Evolutionary conservation across 176 grass and related monocot genomes (phyloP).

Genomic region (Pontederia crassipes): DNA sequence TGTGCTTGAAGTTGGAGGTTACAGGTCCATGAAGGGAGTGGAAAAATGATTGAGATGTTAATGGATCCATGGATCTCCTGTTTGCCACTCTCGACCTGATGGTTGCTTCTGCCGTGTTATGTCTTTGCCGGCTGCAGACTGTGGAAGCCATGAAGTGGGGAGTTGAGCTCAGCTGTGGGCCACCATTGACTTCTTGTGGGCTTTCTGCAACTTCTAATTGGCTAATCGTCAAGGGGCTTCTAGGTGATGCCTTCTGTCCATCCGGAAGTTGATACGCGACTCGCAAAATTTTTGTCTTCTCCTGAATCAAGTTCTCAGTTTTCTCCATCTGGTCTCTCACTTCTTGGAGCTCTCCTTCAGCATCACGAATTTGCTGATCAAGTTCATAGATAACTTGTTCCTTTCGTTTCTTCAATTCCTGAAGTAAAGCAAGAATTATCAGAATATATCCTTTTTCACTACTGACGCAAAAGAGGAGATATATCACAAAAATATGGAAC

Average conservation of each 20-base stretch:
- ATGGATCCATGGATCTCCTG: constrained; percentile 34
- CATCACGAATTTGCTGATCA: constrained; percentile 41
- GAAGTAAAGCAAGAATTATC: constrained; percentile 3
- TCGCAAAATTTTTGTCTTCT: constrained; percentile 29
- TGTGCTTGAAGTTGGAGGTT: constrained; percentile 32
- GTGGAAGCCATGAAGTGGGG: constrained; percentile 80
- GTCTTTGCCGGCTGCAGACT: constrained; percentile 55
- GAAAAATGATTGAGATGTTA: constrained; percentile 42
- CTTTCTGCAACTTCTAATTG: constrained; percentile 33
- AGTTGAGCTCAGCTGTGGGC: constrained; percentile 19
- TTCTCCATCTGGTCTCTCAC: constrained; percentile 48
- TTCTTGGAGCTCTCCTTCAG: constrained; percentile 44
- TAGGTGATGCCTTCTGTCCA: constrained; percentile 54
- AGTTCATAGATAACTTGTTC: constrained; percentile 39
- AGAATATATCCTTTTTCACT: constrained; percentile 5
- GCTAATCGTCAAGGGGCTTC: constrained; percentile 57
- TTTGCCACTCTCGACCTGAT: not conserved
- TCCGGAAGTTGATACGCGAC: constrained; percentile 12
- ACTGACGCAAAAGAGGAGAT: constrained; percentile 2
- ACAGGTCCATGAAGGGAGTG: constrained; percentile 18
- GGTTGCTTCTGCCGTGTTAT: constrained; percentile 35
- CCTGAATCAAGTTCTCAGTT: constrained; percentile 35
- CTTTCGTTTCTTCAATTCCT: constrained; percentile 69
- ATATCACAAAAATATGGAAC: not conserved
- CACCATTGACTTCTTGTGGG: constrained; percentile 27